Percentiles rank a stretch among this genome's conserved stretches.
phyloP scores from a whole-genome alignment of 176 grass and related monocot species.

The Rhynchospora pubera region DNA sequence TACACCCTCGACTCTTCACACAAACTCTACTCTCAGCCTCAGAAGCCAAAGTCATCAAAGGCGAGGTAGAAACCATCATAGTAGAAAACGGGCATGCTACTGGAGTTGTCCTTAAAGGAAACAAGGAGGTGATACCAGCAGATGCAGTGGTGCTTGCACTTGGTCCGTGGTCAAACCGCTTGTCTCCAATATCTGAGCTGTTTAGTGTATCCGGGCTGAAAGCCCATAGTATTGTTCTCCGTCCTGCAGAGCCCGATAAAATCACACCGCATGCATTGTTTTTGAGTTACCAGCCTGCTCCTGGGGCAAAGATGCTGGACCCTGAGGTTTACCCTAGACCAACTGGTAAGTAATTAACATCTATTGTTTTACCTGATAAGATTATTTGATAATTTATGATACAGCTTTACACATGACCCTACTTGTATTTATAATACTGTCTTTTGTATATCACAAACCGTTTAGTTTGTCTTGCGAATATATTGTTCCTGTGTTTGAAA shows the following conservation, averaged over 20 bases:
- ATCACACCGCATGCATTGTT: constrained; percentile 86
- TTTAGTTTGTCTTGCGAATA: background rate
- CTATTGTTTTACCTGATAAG: background rate
- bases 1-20: constrained; percentile 84
- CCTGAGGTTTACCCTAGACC: constrained; percentile 79
- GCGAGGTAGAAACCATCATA: constrained; percentile 60
- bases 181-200: constrained; percentile 36
- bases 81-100: constrained; percentile 34
- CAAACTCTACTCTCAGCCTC: constrained; percentile 60
- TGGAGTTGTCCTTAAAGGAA: constrained; percentile 51
- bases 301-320: constrained; percentile 74
- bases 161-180: constrained; percentile 61
- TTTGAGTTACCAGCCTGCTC: constrained; percentile 69
- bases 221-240: constrained; percentile 82
- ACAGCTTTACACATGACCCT: too few species aligned
- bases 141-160: constrained; percentile 83
- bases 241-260: constrained; percentile 36
- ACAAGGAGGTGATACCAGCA: constrained; percentile 35
- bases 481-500: background rate
- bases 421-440: background rate
- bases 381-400: background rate
- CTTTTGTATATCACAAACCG: background rate
- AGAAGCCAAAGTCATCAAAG: constrained; percentile 52
- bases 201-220: constrained; percentile 67
- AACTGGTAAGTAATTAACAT: constrained; percentile 38